These are phyloP conservation scores for Stagonosporopsis rhizophila DNA, from an alignment of 2,329 filamentous ascomycete species.

Conservation along the genomic window DNA sequence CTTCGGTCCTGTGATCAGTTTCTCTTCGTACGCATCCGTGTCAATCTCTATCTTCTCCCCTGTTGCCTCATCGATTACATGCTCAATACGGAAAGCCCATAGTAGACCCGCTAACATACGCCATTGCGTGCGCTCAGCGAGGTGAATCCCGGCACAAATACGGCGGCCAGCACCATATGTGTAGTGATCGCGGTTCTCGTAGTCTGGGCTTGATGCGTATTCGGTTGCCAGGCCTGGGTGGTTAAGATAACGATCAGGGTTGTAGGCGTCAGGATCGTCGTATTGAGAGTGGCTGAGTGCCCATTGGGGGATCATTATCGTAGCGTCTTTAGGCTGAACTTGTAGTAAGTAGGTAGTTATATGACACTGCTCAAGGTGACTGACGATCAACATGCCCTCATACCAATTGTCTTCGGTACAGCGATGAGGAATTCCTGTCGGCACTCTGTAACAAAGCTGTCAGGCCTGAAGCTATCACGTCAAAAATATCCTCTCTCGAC, in stretches of 20 bases:
- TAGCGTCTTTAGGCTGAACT: constrained; percentile 30
- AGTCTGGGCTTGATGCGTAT: constrained; percentile 46
- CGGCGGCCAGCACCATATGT: constrained; percentile 58
- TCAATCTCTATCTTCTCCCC: constrained; percentile 53
- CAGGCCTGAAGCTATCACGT: neutral
- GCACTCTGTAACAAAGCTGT: constrained; percentile 23
- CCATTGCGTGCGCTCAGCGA: constrained; percentile 60
- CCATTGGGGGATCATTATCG: constrained; percentile 41
- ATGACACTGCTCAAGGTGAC: neutral
- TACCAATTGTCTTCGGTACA: constrained; percentile 38
- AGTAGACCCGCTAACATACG: constrained; percentile 49
- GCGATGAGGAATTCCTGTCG: constrained; percentile 33
- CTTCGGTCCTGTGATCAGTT: constrained; percentile 52
- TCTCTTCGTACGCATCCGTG: constrained; percentile 41
- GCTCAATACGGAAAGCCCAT: constrained; percentile 58
- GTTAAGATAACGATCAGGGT: constrained; percentile 47
- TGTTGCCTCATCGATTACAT: constrained; percentile 38
- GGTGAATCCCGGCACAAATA: constrained; percentile 60
- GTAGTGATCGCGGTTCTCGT: constrained; percentile 54
- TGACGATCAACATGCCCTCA: constrained; percentile 37
- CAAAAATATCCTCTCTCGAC: neutral
- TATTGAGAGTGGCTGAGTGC: constrained; percentile 29
- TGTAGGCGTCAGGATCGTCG: constrained; percentile 39
- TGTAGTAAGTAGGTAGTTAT: neutral
- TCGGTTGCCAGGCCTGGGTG: constrained; percentile 45